phyloP scores from a whole-genome alignment of 2,329 filamentous ascomycete genomes.

The Penicillium sp. region DNA sequence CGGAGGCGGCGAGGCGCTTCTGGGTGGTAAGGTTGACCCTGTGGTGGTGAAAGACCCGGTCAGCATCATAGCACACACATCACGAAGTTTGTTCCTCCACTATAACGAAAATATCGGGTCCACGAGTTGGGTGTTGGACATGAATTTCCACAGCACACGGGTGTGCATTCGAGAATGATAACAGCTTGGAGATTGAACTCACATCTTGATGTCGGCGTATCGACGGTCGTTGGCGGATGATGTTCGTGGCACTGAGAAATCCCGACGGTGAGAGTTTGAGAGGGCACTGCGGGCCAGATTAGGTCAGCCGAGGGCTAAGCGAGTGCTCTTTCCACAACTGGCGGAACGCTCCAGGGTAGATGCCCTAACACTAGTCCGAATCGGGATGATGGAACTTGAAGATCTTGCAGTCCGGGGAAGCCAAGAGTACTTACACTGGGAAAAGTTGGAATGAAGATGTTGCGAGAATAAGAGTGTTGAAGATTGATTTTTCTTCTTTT shows the following conservation, averaged over 20 bases:
- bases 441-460: not conserved
- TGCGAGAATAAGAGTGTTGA: not conserved
- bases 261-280: conserved; percentile 43
- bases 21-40: conserved; percentile 99
- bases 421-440: not conserved
- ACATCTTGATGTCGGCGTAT: conserved; percentile 49
- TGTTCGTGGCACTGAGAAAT: conserved; percentile 44
- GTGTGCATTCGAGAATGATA: conserved; percentile 21
- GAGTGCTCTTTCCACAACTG: conserved; percentile 19
- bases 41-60: conserved; percentile 39
- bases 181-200: conserved; percentile 36
- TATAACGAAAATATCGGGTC: conserved; percentile 14
- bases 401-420: conserved; percentile 9
- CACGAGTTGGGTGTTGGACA: conserved; percentile 8
- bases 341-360: conserved; percentile 1
- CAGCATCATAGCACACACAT: conserved; percentile 30
- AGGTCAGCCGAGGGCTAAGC: conserved; percentile 41
- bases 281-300: conserved; percentile 32
- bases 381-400: conserved; percentile 6
- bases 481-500: too few species aligned
- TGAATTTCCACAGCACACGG: conserved; percentile 8
- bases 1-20: conserved; percentile 98
- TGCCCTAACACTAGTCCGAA: conserved; percentile 18
- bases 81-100: conserved; percentile 12
- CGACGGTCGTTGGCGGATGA: conserved; percentile 47